phyloP scores from a whole-genome alignment of 2,329 filamentous ascomycete species.

The Ascochyta rabiei region DNA sequence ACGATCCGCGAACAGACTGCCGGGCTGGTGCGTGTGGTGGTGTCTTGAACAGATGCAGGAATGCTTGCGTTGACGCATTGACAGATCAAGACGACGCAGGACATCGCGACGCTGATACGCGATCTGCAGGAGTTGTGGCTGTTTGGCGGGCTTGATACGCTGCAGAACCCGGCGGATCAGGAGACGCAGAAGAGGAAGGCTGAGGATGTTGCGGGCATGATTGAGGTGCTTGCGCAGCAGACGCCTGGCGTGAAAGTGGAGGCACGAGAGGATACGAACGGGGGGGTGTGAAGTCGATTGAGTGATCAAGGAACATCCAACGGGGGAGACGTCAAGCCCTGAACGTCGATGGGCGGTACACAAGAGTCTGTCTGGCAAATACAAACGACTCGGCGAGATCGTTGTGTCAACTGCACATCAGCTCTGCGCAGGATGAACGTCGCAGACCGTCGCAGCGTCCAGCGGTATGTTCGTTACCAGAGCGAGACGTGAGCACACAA shows the following conservation, averaged over 20 bases:
- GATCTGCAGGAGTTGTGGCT: slow-evolving; percentile 71
- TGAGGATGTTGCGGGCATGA: slow-evolving; percentile 20
- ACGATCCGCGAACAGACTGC: slow-evolving; percentile 65
- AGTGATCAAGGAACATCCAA: not conserved
- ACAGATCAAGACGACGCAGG: slow-evolving; percentile 65
- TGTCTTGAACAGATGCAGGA: not conserved
- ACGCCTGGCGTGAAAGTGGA: slow-evolving; percentile 1
- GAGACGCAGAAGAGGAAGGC: slow-evolving; percentile 22
- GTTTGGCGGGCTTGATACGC: slow-evolving; percentile 67
- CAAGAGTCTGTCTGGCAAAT: no score
- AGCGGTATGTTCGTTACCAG: no score
- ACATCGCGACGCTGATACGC: slow-evolving; percentile 65
- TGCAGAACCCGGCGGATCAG: slow-evolving; percentile 46
- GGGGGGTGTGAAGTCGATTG: not conserved
- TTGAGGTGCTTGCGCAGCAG: slow-evolving; percentile 25
- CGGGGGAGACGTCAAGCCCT: no score
- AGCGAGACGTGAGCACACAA: no score
- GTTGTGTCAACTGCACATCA: no score
- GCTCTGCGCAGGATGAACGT: no score
- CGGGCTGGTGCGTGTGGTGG: slow-evolving; percentile 55
- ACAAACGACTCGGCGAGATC: no score
- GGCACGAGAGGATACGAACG: not conserved
- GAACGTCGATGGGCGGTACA: no score
- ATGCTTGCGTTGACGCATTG: not conserved
- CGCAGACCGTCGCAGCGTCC: no score